phyloP scores from a whole-genome alignment of 2,329 filamentous ascomycete species.

The Kalmusia sp. region DNA sequence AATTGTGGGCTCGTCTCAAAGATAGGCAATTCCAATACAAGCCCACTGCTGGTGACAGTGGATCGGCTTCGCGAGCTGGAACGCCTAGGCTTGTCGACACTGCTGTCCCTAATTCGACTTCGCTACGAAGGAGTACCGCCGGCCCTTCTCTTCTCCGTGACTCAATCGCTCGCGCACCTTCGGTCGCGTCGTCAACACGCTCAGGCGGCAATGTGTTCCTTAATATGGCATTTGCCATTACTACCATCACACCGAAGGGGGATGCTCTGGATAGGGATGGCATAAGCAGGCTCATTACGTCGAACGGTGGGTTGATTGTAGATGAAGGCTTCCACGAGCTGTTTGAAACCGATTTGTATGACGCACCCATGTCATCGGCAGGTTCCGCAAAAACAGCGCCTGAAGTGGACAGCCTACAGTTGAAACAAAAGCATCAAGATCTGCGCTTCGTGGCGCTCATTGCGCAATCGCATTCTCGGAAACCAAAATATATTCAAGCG shows the following conservation, averaged over 20 bases:
- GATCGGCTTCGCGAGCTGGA: conserved; percentile 25
- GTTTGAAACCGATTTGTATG: conserved; percentile 62
- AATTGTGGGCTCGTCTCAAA: conserved; percentile 51
- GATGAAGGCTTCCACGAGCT: conserved; percentile 80
- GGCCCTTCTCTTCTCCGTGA: conserved; percentile 35
- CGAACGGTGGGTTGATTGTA: conserved; percentile 76
- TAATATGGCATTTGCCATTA: conserved; percentile 88
- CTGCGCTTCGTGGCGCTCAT: conserved; percentile 85
- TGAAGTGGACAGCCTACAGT: conserved; percentile 53
- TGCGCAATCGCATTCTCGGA: conserved; percentile 83
- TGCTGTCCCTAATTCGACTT: conserved; percentile 56
- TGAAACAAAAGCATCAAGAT: conserved; percentile 61
- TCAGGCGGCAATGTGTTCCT: conserved; percentile 65
- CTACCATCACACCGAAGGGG: conserved; percentile 67
- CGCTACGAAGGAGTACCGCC: conserved; percentile 51
- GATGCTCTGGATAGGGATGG: conserved; percentile 62
- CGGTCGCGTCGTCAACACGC: conserved; percentile 34
- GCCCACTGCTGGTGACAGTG: conserved; percentile 22
- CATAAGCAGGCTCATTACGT: conserved; percentile 68
- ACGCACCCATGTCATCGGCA: conserved; percentile 25
- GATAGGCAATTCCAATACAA: conserved; percentile 46
- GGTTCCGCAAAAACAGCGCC: conserved; percentile 20
- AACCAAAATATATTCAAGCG: conserved; percentile 93
- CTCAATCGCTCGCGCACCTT: conserved; percentile 32
- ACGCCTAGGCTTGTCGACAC: conserved; percentile 39